Evolutionary conservation across 169 alveolate genomes (phyloP).

Genomic region (Babesia ovis): DNA sequence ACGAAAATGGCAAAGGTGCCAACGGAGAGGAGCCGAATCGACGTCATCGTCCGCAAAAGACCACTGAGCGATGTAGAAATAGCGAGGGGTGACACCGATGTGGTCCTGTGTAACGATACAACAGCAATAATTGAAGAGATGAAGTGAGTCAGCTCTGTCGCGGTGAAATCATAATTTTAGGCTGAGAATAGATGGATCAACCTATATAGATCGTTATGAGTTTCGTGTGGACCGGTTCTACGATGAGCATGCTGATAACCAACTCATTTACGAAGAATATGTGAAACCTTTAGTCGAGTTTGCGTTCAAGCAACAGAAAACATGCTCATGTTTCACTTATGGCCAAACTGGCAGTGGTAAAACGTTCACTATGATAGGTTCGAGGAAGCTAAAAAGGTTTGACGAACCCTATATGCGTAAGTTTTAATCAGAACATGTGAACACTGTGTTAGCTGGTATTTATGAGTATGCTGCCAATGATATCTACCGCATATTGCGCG

Average conservation of each 20-base stretch:
- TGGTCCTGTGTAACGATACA: slow-evolving; percentile 82
- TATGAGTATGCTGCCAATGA: slow-evolving; percentile 92
- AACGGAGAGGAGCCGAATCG: slow-evolving; percentile 68
- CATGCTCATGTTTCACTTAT: slow-evolving; percentile 95
- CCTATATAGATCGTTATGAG: slow-evolving; percentile 89
- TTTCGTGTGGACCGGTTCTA: slow-evolving; percentile 89
- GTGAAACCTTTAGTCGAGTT: slow-evolving; percentile 91
- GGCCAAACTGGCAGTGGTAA: slow-evolving; percentile 98
- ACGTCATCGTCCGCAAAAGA: slow-evolving; percentile 93
- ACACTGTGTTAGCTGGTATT: slow-evolving; percentile 85
- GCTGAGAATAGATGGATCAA: slow-evolving; percentile 86
- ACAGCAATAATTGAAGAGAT: slow-evolving; percentile 71
- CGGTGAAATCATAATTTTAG: slow-evolving; percentile 31
- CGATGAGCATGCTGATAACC: slow-evolving; percentile 84
- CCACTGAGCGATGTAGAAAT: slow-evolving; percentile 91
- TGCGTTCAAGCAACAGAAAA: slow-evolving; percentile 89
- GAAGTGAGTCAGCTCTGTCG: slow-evolving; percentile 33
- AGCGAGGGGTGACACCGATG: slow-evolving; percentile 88
- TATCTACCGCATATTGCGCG: slow-evolving; percentile 82
- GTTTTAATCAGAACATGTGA: not conserved
- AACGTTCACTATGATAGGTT: slow-evolving; percentile 97
- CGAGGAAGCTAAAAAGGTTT: slow-evolving; percentile 67
- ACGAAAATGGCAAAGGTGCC: slow-evolving; percentile 29
- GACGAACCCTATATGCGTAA: slow-evolving; percentile 41
- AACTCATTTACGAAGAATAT: slow-evolving; percentile 83